Base-by-base conservation (phyloP, 805 yeast species). In the Metschnikowia lochheadii region DNA sequence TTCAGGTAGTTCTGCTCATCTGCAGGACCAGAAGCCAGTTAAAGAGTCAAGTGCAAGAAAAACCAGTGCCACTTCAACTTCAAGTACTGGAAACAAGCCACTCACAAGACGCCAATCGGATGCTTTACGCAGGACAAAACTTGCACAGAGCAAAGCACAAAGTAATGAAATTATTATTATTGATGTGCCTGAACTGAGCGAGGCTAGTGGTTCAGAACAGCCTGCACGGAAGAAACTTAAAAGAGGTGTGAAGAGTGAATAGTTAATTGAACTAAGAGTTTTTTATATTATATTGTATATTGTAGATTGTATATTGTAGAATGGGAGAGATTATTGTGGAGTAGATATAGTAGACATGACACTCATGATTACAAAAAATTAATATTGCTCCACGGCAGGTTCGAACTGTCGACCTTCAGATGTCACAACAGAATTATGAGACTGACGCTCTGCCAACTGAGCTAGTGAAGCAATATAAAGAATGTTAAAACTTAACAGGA, bases 361-460 rank as follows among this genome's bases (percentile, higher is more conserved):
- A 3, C 29, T 26, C 1, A 8, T 3, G 5, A 11, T 8, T 1
- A 26, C 29, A 4, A 26, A 8, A 8, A 50, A 62, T 59, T 58
- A 54, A 39, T 55, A 55, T 49, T 70, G 75, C 75, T 68, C 69
- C 73, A 64, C 70, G 75, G 74, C 72, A 69, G 74, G 73, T 62
- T 70, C 75, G 75, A 69, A 69, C 75, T 70, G 72, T 69, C 75
- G 73, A 69, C 72, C 73, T 69, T 68, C 73, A 68, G 75, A 69
- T 69, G 33, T 50, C 73, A 65, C 71, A 63, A 59, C 26, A 21
- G 5, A 20, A 44, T 37, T 55, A 57, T 55, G 59, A 57, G 59
- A 57, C 59, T 55, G 60, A 57, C 59, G 60, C 60, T 57, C 59
- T 57, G 52, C 60, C 60, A 50, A 57, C 60, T 55, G 60, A 55